Evolutionary conservation across 2,329 filamentous ascomycete genomes (phyloP), one percentile per base, ranked within the genome.

Genomic region (Aspergillus persii): DNA sequence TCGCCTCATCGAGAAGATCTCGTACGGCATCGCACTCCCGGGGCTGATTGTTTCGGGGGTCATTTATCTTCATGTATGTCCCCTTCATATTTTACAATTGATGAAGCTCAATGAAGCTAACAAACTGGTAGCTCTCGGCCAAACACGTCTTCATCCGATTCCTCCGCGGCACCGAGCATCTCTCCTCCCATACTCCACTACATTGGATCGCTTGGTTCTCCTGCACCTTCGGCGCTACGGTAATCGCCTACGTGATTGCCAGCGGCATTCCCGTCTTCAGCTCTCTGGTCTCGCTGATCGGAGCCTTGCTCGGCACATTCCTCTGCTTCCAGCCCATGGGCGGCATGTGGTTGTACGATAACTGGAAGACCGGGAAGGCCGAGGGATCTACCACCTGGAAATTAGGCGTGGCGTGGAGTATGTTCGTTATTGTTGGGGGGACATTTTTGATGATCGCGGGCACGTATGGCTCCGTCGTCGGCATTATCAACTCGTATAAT

Each of bases 1-100:
- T 1, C 8, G 36, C 0, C 47, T 66, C 0, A 69, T 80, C 53
- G 80, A 80, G 68, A 78, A 74, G 56, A 66, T 79, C 18, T 69
- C 69, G 54, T 81, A 79, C 55, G 79, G 77, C 11, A 53, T 72
- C n/a, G 69, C 66, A 1, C 54, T 72, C 18, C 66, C 66, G 1
- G 69, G 69, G 0, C 55, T 77, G 49, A 55, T 71, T 49, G 65
- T 70, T 49, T 61, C 60, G 0, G 60, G 51, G 41, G 59, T 58
- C 12, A 59, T 65, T 48, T 41, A 41, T 7, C 36, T 50, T 68
- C 18, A 58, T 53, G 3, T 63, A 66, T 51, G 63, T 62, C 58
- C 33, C 48, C 50, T 56, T 27, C 60, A 56, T 18, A 8, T 47
- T 15, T 47, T n/a, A 4, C 31, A 8, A 8, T 33, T 31, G 6